Conservation (phyloP, 1,139 yeast species). For the Candida sp. region DNA sequence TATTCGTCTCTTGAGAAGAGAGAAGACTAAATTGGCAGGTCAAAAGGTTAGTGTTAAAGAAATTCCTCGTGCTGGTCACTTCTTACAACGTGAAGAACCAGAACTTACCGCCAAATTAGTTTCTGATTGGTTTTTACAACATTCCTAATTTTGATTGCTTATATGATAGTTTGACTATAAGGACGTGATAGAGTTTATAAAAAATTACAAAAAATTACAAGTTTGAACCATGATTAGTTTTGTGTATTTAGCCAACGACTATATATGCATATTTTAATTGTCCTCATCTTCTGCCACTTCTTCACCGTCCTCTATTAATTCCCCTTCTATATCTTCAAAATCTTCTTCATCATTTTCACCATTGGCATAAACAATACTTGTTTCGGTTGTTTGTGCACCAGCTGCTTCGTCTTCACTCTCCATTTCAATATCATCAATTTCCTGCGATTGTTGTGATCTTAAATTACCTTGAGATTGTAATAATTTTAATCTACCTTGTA, state of each 20-base stretch:
- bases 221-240: neutral
- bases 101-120: conserved; percentile 22
- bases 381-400: conserved; percentile 11
- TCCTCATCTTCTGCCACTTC: conserved; percentile 10
- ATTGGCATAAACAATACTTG: conserved; percentile 28
- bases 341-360: conserved; percentile 46
- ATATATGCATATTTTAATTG: conserved; percentile 1
- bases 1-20: conserved; percentile 22
- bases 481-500: conserved; percentile 43
- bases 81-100: conserved; percentile 42
- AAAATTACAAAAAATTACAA: neutral
- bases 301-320: conserved; percentile 8
- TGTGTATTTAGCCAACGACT: neutral
- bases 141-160: neutral
- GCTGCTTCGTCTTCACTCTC: conserved; percentile 20
- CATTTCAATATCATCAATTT: conserved; percentile 14
- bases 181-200: neutral
- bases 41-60: conserved; percentile 24
- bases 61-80: conserved; percentile 34
- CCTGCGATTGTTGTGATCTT: conserved; percentile 20
- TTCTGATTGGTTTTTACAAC: conserved; percentile 23
- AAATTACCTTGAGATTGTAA: conserved; percentile 37
- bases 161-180: neutral
- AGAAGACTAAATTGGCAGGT: conserved; percentile 17
- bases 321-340: conserved; percentile 18